A percentile compares a stretch with the other conserved stretches of the same genome.
These are phyloP conservation scores for Heritiera fomes DNA, from an alignment of 345 rosid genomes.

Conservation along the genomic window DNA sequence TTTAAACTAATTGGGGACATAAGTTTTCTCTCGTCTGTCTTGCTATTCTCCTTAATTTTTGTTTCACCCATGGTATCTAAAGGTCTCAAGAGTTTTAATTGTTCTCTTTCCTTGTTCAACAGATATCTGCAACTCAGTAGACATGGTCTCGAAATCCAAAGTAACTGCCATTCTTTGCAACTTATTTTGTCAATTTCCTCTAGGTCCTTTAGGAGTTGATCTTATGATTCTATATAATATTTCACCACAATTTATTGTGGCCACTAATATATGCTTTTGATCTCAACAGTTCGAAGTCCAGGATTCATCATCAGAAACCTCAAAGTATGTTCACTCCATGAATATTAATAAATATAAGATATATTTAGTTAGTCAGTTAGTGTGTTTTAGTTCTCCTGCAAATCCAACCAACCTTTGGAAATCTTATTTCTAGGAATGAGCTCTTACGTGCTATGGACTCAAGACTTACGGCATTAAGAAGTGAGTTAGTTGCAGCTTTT, in stretches of 20 bases:
- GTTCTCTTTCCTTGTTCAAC: slow-evolving; percentile 20
- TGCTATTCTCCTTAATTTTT: background rate
- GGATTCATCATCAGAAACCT: slow-evolving; percentile 41
- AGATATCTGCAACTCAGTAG: slow-evolving; percentile 31
- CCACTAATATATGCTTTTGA: slow-evolving; percentile 21
- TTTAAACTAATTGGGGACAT: background rate
- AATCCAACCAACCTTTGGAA: slow-evolving; percentile 18
- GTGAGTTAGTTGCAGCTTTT: slow-evolving; percentile 49
- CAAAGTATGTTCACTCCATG: slow-evolving; percentile 43
- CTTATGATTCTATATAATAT: background rate
- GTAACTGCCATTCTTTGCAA: slow-evolving; percentile 28
- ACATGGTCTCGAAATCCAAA: slow-evolving; percentile 15
- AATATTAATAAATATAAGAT: background rate
- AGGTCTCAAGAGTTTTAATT: slow-evolving; percentile 8
- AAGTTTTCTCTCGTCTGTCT: background rate
- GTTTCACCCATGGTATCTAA: background rate
- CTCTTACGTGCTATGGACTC: slow-evolving; percentile 60
- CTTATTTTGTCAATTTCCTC: background rate
- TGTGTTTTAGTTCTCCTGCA: slow-evolving; percentile 20
- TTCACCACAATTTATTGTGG: background rate
- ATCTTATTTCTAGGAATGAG: slow-evolving; percentile 49
- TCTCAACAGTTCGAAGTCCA: slow-evolving; percentile 38
- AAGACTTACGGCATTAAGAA: slow-evolving; percentile 53
- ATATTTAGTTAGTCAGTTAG: background rate
- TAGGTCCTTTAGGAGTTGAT: slow-evolving; percentile 8